These are phyloP conservation scores for Kernera saxatilis DNA, from an alignment of 345 rosid species.

Conservation along the genomic window DNA sequence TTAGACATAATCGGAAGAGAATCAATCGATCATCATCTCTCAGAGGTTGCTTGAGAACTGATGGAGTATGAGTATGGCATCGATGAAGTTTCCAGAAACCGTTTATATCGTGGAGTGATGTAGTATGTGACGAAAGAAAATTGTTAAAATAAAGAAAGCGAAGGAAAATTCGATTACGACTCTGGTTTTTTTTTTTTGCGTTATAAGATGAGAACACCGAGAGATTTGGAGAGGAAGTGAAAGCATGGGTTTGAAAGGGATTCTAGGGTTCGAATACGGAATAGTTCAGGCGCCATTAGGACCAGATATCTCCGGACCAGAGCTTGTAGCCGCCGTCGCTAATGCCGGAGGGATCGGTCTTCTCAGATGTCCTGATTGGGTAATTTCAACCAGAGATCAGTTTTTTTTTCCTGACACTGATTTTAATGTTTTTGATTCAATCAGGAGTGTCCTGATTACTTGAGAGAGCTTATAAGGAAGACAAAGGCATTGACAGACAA, in stretches of 20 bases:
- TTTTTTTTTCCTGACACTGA: background rate
- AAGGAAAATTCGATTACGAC: background rate
- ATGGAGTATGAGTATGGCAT: background rate
- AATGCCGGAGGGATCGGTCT: constrained; percentile 81
- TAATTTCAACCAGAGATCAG: constrained; percentile 12
- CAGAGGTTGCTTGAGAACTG: background rate
- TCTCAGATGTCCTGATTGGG: constrained; percentile 89
- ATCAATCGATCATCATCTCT: background rate
- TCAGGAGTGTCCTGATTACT: constrained; percentile 69
- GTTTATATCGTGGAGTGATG: background rate
- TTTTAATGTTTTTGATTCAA: background rate
- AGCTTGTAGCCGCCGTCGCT: constrained; percentile 90
- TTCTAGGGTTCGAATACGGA: constrained; percentile 76
- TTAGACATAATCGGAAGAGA: background rate
- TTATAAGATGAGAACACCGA: background rate
- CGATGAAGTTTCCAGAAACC: background rate
- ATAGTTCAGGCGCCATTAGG: constrained; percentile 83
- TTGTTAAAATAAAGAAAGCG: background rate
- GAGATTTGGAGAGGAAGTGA: background rate
- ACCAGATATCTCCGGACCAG: constrained; percentile 86
- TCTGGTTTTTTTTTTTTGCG: background rate
- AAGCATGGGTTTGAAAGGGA: constrained; percentile 71
- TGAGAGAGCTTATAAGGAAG: constrained; percentile 58
- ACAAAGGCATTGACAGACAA: constrained; percentile 62
- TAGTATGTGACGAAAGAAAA: constrained; percentile 6